Evolutionary conservation across 2,329 filamentous ascomycete species (phyloP), one percentile per base, ranked within the genome.

Genomic region (Neonectria ditissima): DNA sequence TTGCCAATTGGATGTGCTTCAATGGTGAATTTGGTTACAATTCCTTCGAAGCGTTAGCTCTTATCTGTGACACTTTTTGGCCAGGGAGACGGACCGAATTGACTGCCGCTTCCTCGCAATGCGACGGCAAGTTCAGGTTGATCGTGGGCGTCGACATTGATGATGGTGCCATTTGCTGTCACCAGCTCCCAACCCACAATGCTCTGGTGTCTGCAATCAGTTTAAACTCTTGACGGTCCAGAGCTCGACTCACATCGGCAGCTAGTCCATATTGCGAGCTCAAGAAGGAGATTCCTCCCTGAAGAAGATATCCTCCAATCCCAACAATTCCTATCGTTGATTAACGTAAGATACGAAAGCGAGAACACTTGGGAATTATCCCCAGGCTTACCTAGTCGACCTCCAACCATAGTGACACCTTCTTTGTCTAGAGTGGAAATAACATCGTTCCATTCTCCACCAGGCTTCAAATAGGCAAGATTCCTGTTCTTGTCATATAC

Each of bases 371-470:
- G 39, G 34, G 43, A 18, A 37, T 11, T 10, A 50, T 28, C n/a
- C 16, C 6, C 4, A 18, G 24, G 2, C 61, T 56, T 45, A 66
- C 73, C 73, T 3, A 76, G 63, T 9, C 74, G 70, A 8, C 74
- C 75, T 22, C 73, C 75, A n/a, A 75, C 66, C 48, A 79, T 72
- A 10, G 78, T 74, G 18, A 79, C 75, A 6, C 77, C 77, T 22
- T 73, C 67, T 18, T 74, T 65, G n/a, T 75, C 75, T 28, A 80
- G 67, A 6, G 72, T 69, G 2, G 72, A 69, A 43, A 79, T 74
- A 5, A 80, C 78, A 61, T 80, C 76, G 55, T 79, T 78, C 78
- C 78, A 80, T 61, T 79, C 75, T 24, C 78, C 78, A 28, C 79
- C 78, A 1, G 78, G 78, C 58, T 76, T 78, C 16, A 81, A 77